Evolutionary conservation across 228 moss, liverwort and hornwort genomes (phyloP).

Genomic region (Sphagnum magellanicum): DNA sequence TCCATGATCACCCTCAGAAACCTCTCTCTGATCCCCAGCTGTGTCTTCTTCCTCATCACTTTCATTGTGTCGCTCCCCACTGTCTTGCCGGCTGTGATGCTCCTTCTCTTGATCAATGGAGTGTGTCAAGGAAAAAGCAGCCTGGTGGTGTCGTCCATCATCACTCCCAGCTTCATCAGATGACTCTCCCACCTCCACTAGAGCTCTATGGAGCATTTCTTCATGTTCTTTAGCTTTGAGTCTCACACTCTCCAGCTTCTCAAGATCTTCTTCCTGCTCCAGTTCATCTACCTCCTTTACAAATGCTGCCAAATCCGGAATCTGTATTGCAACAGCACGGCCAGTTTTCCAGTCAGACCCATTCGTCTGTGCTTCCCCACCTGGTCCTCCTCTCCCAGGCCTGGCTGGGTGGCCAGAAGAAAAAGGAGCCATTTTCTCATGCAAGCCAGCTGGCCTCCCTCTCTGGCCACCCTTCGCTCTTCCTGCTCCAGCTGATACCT

Average conservation of each 20-base stretch:
- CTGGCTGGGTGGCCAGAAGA: conserved; percentile 1
- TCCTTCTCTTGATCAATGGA: conserved; percentile 15
- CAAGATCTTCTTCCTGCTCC: conserved; percentile 16
- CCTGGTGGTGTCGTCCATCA: conserved; percentile 15
- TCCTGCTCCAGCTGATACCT: not conserved
- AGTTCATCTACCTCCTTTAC: conserved; percentile 4
- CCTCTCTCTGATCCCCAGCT: conserved; percentile 28
- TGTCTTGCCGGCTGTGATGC: conserved; percentile 14
- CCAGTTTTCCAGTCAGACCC: conserved; percentile 3
- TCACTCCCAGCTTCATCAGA: conserved; percentile 21
- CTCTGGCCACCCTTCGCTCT: conserved; percentile 22
- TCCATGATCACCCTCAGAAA: conserved; percentile 25
- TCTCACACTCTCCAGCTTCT: conserved; percentile 18
- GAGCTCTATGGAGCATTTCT: conserved; percentile 7
- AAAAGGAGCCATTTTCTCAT: conserved; percentile 4
- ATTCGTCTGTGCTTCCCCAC: conserved; percentile 5
- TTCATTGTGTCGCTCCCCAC: conserved; percentile 14
- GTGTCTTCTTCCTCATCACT: conserved; percentile 23
- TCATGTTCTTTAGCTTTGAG: conserved; percentile 10
- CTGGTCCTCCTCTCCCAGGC: conserved; percentile 6
- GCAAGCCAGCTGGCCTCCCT: conserved; percentile 6
- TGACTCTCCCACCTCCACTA: conserved; percentile 12
- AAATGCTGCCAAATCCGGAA: conserved; percentile 5
- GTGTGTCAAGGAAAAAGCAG: conserved; percentile 14
- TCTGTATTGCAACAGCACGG: conserved; percentile 3